phyloP scores from a whole-genome alignment of 2,329 filamentous ascomycete genomes.

The Pestalotiopsis sp. region DNA sequence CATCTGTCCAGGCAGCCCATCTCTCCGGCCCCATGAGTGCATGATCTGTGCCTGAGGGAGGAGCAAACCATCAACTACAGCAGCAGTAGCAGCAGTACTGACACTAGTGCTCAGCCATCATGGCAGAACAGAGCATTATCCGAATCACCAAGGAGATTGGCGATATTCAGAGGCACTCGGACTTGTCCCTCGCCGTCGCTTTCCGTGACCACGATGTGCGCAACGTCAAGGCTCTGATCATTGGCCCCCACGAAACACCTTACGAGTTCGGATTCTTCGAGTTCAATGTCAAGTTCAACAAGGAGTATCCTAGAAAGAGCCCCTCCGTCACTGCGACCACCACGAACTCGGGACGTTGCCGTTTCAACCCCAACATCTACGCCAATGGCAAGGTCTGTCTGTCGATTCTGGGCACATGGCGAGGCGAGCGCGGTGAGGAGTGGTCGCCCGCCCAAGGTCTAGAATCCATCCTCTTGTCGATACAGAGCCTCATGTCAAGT shows the following conservation, averaged over 20 bases:
- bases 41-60: neutral
- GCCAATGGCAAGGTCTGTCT: conserved; percentile 88
- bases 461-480: conserved; percentile 91
- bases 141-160: conserved; percentile 88
- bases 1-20: neutral
- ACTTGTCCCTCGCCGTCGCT: conserved; percentile 85
- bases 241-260: conserved; percentile 90
- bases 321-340: conserved; percentile 69
- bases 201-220: conserved; percentile 87
- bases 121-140: conserved; percentile 85
- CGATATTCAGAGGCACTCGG: conserved; percentile 79
- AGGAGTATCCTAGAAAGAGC: conserved; percentile 78
- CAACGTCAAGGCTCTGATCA: conserved; percentile 81
- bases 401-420: conserved; percentile 95
- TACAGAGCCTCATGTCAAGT: conserved; percentile 91
- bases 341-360: conserved; percentile 82
- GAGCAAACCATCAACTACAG: too few species aligned
- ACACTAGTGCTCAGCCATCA: conserved; percentile 35
- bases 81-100: neutral
- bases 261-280: conserved; percentile 99
- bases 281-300: conserved; percentile 77
- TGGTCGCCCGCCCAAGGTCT: conserved; percentile 97
- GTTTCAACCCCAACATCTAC: conserved; percentile 98
- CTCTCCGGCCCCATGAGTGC: neutral
- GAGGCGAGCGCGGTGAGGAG: conserved; percentile 84